Percentiles rank a stretch among this genome's conserved stretches.
Evolutionary conservation across 192 early-diverging fungal species (phyloP).

Genomic region (Glomus cerebriforme): DNA sequence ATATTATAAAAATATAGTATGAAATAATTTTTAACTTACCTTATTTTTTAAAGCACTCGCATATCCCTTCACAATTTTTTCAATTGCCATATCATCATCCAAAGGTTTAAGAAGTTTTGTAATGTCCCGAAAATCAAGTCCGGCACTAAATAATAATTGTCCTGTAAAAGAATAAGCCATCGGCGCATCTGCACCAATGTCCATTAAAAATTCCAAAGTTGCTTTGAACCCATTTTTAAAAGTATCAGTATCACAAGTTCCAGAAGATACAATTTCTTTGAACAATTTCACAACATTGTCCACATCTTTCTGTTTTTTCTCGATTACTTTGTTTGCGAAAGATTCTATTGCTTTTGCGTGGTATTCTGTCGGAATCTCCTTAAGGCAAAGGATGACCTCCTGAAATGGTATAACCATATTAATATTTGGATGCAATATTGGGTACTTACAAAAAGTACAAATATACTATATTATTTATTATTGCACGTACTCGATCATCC

Average conservation of each 20-base stretch:
- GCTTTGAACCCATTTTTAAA: slow-evolving; percentile 56
- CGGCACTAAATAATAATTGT: slow-evolving; percentile 57
- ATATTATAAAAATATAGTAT: not conserved
- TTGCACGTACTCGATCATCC: slow-evolving; percentile 39
- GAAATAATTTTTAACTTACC: not conserved
- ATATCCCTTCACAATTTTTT: slow-evolving; percentile 21
- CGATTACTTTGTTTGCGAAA: slow-evolving; percentile 47
- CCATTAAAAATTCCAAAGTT: slow-evolving; percentile 63
- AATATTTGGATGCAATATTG: not conserved
- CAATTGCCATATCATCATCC: not conserved
- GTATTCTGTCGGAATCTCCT: slow-evolving; percentile 54
- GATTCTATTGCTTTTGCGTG: slow-evolving; percentile 33
- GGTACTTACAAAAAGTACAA: not conserved
- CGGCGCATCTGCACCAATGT: slow-evolving; percentile 73
- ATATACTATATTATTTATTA: slow-evolving; percentile 43
- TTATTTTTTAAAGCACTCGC: not conserved
- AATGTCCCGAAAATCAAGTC: slow-evolving; percentile 52
- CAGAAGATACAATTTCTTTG: slow-evolving; percentile 51
- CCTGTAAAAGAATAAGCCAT: slow-evolving; percentile 66
- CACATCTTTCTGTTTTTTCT: slow-evolving; percentile 54
- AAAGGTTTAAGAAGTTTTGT: slow-evolving; percentile 45
- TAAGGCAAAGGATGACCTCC: slow-evolving; percentile 67
- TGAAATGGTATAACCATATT: slow-evolving; percentile 58
- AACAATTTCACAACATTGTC: slow-evolving; percentile 56
- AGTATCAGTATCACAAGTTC: slow-evolving; percentile 49